Evolutionary conservation across 352 stramenopile genomes (phyloP).

Genomic region (Phytophthora fragariaefolia): DNA sequence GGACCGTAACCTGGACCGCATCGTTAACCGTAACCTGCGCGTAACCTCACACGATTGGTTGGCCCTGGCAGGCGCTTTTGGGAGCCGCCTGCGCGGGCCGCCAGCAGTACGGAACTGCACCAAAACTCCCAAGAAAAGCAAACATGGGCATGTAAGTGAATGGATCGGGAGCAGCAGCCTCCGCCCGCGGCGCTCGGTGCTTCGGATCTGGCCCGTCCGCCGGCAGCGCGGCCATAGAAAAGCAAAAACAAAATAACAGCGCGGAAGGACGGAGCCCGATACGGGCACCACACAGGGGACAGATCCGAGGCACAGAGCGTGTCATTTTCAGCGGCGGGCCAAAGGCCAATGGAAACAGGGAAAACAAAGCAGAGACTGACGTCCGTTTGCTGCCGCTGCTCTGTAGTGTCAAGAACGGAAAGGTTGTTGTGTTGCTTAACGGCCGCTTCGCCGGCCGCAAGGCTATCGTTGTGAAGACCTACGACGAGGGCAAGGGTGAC

Average conservation of each 20-base stretch:
- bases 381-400: constrained; percentile 19
- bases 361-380: constrained; percentile 20
- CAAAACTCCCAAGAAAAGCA: constrained; percentile 79
- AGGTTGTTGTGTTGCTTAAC: constrained; percentile 99
- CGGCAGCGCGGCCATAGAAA: background rate
- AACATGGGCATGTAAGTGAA: constrained; percentile 88
- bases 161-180: constrained; percentile 9
- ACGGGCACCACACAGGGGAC: constrained; percentile 4
- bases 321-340: background rate
- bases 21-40: no score
- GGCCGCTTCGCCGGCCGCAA: constrained; percentile 99
- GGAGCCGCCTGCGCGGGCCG: constrained; percentile 6
- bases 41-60: constrained; percentile 81
- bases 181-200: constrained; percentile 5
- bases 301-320: constrained; percentile 25
- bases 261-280: background rate
- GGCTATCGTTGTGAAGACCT: constrained; percentile 99
- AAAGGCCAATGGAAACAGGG: constrained; percentile 8
- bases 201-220: constrained; percentile 14
- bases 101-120: constrained; percentile 88
- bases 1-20: no score
- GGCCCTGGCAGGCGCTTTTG: constrained; percentile 65
- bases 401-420: constrained; percentile 96
- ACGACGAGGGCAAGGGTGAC: constrained; percentile 96
- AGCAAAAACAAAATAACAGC: constrained; percentile 1